These are phyloP conservation scores for Madurella fahalii DNA, from an alignment of 2,329 filamentous ascomycete species.

Conservation along the genomic window DNA sequence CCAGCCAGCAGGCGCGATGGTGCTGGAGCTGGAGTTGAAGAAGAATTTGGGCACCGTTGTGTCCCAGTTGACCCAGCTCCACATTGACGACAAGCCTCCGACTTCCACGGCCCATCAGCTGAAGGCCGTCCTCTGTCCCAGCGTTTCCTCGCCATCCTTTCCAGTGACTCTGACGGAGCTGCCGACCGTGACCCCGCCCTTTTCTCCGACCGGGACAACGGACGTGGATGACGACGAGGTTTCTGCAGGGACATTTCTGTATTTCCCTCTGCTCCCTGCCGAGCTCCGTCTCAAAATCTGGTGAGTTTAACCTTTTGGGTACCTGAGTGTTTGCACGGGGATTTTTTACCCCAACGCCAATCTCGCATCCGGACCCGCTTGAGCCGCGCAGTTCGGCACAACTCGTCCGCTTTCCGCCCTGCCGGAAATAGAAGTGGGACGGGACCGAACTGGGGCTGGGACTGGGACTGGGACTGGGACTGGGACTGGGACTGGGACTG, in stretches of 20 bases:
- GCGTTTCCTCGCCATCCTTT: neutral
- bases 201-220: conserved; percentile 1
- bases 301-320: conserved; percentile 4
- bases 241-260: conserved; percentile 22
- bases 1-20: neutral
- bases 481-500: no score
- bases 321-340: no score
- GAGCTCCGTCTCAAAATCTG: conserved; percentile 37
- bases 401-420: no score
- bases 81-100: neutral
- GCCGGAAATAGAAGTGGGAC: neutral
- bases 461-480: no score
- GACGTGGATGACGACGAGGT: neutral
- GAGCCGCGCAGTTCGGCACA: no score
- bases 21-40: neutral
- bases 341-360: no score
- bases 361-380: no score
- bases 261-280: conserved; percentile 32
- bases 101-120: neutral
- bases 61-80: neutral
- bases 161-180: conserved; percentile 13
- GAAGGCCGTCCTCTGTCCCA: neutral
- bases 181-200: conserved; percentile 6
- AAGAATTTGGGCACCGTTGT: neutral
- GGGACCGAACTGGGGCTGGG: no score